phyloP scores from a whole-genome alignment of 768 basidiomycete species.

The Rhizopogon rudus region DNA sequence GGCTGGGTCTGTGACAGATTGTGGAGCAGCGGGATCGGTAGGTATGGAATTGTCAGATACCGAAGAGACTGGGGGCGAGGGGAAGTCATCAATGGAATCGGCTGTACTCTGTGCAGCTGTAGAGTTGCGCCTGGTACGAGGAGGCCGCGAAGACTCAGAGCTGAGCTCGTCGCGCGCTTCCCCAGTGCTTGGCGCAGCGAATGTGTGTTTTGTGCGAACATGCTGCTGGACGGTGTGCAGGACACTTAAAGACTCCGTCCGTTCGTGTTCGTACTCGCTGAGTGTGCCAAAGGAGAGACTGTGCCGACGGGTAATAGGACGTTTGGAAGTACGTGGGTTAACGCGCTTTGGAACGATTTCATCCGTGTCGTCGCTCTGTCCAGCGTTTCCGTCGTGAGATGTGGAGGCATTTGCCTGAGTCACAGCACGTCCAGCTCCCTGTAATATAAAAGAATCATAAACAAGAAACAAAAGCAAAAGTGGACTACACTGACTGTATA shows the following conservation, averaged over 20 bases:
- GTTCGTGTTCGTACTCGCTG: conserved; percentile 32
- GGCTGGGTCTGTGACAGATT: conserved; percentile 23
- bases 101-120: conserved; percentile 29
- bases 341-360: conserved; percentile 35
- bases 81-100: conserved; percentile 14
- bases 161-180: conserved; percentile 13
- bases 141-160: conserved; percentile 21
- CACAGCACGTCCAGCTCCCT: conserved; percentile 68
- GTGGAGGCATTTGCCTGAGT: conserved; percentile 66
- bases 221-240: conserved; percentile 61
- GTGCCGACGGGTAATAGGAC: conserved; percentile 50
- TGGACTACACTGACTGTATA: conserved; percentile 49
- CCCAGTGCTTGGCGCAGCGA: conserved; percentile 27
- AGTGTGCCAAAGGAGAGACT: conserved; percentile 49
- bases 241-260: conserved; percentile 41
- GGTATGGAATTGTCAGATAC: conserved; percentile 3
- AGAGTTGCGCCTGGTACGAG: conserved; percentile 45
- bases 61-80: conserved; percentile 12
- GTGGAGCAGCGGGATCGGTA: conserved; percentile 22
- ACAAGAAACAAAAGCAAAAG: not conserved
- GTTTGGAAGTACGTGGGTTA: conserved; percentile 29
- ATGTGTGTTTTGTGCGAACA: conserved; percentile 55
- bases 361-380: conserved; percentile 55
- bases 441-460: conserved; percentile 8
- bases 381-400: conserved; percentile 43